Evolutionary conservation across 345 rosid species (phyloP), one percentile per base, ranked within the genome.

Genomic region (Arabis hirsuta): DNA sequence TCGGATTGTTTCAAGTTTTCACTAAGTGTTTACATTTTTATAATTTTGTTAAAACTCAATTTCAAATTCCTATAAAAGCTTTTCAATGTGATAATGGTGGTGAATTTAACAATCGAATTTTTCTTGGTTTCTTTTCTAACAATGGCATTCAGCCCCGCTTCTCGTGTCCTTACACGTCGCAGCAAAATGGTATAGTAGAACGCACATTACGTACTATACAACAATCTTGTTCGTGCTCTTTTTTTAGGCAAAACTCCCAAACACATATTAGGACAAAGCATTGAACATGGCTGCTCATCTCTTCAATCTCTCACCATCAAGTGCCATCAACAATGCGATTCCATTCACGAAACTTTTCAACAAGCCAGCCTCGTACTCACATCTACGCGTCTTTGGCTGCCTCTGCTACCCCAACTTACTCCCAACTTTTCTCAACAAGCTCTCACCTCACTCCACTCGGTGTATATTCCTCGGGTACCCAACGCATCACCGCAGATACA

Each of bases 31-130:
- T 52, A 5, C 57, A 52, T 12, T 26, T 52, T 5, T 7, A 4
- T 3, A 19, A 9, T 7, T 16, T 6, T 16, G 6, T 16, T 1
- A 7, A 16, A 16, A 46, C 24, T 1, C 24, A 16, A 14, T 46
- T 41, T 46, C 4, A 2, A 46, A 14, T 5, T 9, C 24, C 4
- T 6, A 12, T 54, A 8, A n/a, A 54, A n/a, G 0, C 6, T 4
- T 48, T 48, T 48, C 53, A 48, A 20, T 48, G 53, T 54, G 58
- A 54, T 7, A 54, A 54, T 54, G 57, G 39, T 4, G 39, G 58
- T 54, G 58, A 54, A 8, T 48, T 19, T 20, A 24, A 50, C 7
- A 50, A 50, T 24, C 11, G 6, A 8, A 12, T 20, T 20, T 8
- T 50, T 4, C 54, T 9, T 9, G 26, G 9, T 3, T 50, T 50